These are phyloP conservation scores for Heliamphora exappendiculata DNA, from an alignment of 148 eudicot species.

Conservation along the genomic window DNA sequence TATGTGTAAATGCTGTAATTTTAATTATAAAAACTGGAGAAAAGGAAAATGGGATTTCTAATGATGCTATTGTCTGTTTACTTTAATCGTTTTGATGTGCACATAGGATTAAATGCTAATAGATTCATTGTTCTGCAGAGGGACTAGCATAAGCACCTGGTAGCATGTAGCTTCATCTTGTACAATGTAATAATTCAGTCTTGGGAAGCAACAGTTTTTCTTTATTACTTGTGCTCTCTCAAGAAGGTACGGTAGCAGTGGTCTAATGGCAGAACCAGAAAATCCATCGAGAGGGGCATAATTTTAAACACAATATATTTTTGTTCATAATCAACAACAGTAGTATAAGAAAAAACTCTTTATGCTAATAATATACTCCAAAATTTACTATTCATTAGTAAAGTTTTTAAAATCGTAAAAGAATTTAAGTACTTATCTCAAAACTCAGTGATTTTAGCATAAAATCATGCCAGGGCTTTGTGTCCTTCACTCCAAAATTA, in stretches of 20 bases:
- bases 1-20: neutral
- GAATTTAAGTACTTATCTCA: too few relatives aligned
- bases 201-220: neutral
- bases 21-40: neutral
- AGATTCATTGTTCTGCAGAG: neutral
- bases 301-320: too few relatives aligned
- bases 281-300: too few relatives aligned
- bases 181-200: neutral
- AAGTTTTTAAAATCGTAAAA: too few relatives aligned
- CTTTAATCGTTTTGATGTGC: neutral
- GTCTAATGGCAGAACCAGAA: too few relatives aligned
- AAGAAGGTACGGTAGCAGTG: neutral
- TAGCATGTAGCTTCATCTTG: neutral
- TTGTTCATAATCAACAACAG: too few relatives aligned
- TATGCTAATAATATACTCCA: too few relatives aligned
- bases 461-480: too few relatives aligned
- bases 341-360: too few relatives aligned
- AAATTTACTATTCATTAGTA: too few relatives aligned
- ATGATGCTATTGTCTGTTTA: neutral
- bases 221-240: neutral
- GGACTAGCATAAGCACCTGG: neutral
- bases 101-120: neutral
- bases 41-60: neutral
- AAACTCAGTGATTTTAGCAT: too few relatives aligned
- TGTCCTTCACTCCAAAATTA: too few relatives aligned